Conservation (phyloP, 768 basidiomycete species). For the Symmetrospora coprosmae region DNA sequence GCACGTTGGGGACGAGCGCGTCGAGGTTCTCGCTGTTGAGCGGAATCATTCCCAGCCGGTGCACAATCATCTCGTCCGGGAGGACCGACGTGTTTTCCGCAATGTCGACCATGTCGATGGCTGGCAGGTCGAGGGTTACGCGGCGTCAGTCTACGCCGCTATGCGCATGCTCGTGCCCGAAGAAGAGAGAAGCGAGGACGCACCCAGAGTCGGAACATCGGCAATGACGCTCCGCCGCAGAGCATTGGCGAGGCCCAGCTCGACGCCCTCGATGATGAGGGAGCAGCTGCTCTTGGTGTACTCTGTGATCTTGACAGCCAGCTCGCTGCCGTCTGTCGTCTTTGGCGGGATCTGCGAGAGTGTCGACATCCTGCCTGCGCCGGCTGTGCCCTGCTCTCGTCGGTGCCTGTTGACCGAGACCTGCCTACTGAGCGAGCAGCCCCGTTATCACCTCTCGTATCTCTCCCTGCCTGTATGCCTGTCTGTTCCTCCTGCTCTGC, state of each 20-base stretch:
- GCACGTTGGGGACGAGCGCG: slow-evolving; percentile 32
- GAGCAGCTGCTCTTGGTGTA: slow-evolving; percentile 60
- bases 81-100: slow-evolving; percentile 79
- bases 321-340: slow-evolving; percentile 26
- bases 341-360: slow-evolving; percentile 26
- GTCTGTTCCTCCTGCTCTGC: too few species aligned
- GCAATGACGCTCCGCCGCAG: slow-evolving; percentile 87
- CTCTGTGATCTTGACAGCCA: slow-evolving; percentile 39
- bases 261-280: slow-evolving; percentile 89
- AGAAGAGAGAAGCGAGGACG: slow-evolving; percentile 35
- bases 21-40: slow-evolving; percentile 69
- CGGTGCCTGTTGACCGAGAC: too few species aligned
- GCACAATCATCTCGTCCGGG: slow-evolving; percentile 93
- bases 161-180: neutral
- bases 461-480: too few species aligned
- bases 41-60: slow-evolving; percentile 87
- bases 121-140: too few species aligned
- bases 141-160: too few species aligned
- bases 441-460: too few species aligned
- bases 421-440: too few species aligned
- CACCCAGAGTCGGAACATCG: slow-evolving; percentile 88
- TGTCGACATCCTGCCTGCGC: slow-evolving; percentile 14
- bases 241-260: slow-evolving; percentile 90
- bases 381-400: too few species aligned
- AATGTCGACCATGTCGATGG: slow-evolving; percentile 93